Base-by-base conservation (phyloP, 1,284 basidiomycete genomes). In the Earliella scabrosa region DNA sequence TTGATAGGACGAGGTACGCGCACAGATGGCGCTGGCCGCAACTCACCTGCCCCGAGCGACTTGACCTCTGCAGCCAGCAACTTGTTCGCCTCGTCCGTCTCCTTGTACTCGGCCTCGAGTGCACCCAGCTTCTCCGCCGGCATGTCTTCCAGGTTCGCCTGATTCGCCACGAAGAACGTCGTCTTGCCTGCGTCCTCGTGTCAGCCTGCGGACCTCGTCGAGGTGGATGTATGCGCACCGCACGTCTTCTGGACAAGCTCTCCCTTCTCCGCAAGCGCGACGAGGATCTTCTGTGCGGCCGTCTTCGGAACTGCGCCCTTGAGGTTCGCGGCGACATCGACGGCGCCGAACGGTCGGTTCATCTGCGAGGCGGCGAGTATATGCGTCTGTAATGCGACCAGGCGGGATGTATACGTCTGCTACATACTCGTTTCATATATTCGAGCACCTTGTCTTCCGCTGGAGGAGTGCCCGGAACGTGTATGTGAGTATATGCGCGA, bases 241-340 rank as follows among this genome's bases (percentile, higher is more conserved):
- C 92, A 93, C 38, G 78, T 76, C 72, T 93, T 93, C 68, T 91
- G 88, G 0, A 85, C 81, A 18, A 93, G 76, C 41, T 83, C 80
- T 11, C 88, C 88, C 67, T 85, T 91, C 60, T 93, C 92, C 0
- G 93, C 87, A 13, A 95, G 81, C 0, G 83, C 73, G 1, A 83
- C 75, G 13, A 95, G 79, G 45, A 95, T 89, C 75, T 95, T 95
- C 69, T 93, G 92, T 0, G 87, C 87, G 8, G 86, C 80, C 0
- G 91, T 74, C 71, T 95, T 95, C 8, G 91, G 85, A 1, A 96
- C 87, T 10, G 87, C 85, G 50, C 90, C 90, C 71, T 94, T 95
- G 38, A 96, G 77, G 71, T 97, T 96, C 16, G 92, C 90, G 14
- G 90, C 81, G 2, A 96, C 87, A 68, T 95, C 93, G 34, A 93